Base-by-base conservation (phyloP, 306 rosid species). In the Hippophae tibetana region DNA sequence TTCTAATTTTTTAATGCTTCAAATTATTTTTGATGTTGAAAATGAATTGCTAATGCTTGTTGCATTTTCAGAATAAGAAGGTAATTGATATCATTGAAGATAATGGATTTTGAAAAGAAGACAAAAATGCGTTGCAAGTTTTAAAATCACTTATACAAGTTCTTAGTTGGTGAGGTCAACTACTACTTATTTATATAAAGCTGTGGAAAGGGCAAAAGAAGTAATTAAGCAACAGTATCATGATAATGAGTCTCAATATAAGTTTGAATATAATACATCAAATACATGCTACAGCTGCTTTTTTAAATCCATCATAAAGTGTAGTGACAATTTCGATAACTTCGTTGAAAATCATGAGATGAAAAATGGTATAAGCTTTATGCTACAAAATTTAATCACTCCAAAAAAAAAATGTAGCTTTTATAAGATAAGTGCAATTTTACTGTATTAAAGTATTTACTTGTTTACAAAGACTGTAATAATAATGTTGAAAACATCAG, bases 251-350 rank as follows among this genome's bases (percentile, higher is more conserved):
- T 18, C 23, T 18, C 23, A 18, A 18, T 18, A 18, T 23, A 48
- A 44, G 10, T 5, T n/a, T 18, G 23, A 3, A 64, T 45, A 45
- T 46, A 4, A 43, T 54, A 11, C 46, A 9, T 64, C 45, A 44
- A 7, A 54, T 44, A 4, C 69, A 54, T 45, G 60, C 47, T 23
- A 5, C n/a, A 0, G 8, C 47, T 0, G 47, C 61, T 31, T 64
- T 64, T 27, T 26, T 54, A 31, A 45, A 54, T 55, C 69, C 61
- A 5, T 23, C 44, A 1, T 64, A 54, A 9, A 27, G 69, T 31
- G 6, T 38, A 5, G 13, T 54, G 54, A 65, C 0, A 31, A 31
- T 8, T 18, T 18, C 23, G 23, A 18, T 18, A 18, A 18, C 23
- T 46, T 64, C 7, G 13, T 13, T 2, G 18, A 26, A 14, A 6